Base-by-base conservation (phyloP, 495 filamentous ascomycete genomes). In the Cryomyces minteri region DNA sequence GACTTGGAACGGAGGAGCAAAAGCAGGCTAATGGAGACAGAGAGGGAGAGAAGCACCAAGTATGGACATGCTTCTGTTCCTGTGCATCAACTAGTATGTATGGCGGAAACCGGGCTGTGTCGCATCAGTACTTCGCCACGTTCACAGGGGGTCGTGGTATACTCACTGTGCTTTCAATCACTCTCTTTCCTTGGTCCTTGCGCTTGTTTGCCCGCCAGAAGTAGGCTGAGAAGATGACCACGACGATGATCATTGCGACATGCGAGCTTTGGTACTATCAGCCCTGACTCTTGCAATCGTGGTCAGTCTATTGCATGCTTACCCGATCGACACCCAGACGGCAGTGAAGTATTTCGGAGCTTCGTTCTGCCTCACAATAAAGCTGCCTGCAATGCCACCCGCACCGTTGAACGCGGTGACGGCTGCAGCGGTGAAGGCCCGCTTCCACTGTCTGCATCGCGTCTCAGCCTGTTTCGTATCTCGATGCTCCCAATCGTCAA, bases 351-450 rank as follows among this genome's bases (percentile, higher is more conserved):
- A 85, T 49, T 63, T 55, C 6, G 82, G 81, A 3, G 80, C 80
- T 50, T 87, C 80, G 6, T 67, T 57, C 43, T 72, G 68, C 7
- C 75, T 62, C 1, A 86, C 79, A 45, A 86, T 84, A 57, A 73
- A 87, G 53, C 75, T 80, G 3, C 82, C 82, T 1, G 80, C 80
- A 46, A 88, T 79, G 2, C 80, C 80, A 11, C 82, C 82, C 4
- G 81, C 68, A 0, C 82, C 82, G 56, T 85, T 84, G 52, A 73
- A 76, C 39, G 78, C 77, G 10, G 77, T 77, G 5, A 81, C 71
- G 2, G 72, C 70, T 0, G 80, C 82, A 0, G 79, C 75, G 5
- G 74, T 80, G 39, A 78, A 80, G 0, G 73, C 79, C 18, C 82
- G 67, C 58, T 85, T 86, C 82, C 83, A 87, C 53, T 85, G 81